Evolutionary conservation across 2,329 filamentous ascomycete genomes (phyloP).

Genomic region (Alternaria ventricosa): DNA sequence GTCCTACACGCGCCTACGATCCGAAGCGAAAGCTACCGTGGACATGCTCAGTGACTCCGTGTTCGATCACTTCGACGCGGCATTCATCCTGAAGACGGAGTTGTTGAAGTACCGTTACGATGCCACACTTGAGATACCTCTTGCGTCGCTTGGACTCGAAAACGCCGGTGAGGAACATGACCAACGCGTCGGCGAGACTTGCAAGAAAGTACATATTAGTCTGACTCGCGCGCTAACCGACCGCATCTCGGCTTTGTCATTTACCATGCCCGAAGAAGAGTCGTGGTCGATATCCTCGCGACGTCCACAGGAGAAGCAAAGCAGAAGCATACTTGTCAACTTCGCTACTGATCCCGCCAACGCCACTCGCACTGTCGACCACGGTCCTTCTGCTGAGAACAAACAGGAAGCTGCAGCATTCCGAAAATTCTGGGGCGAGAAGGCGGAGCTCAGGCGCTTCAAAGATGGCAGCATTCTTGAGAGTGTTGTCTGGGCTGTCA

Average conservation of each 20-base stretch:
- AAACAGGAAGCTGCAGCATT: constrained; percentile 83
- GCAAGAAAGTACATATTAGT: constrained; percentile 66
- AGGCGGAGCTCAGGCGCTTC: constrained; percentile 90
- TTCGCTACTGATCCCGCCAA: constrained; percentile 76
- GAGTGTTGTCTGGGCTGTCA: constrained; percentile 80
- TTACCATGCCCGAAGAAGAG: constrained; percentile 35
- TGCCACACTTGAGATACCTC: constrained; percentile 53
- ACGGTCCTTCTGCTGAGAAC: constrained; percentile 84
- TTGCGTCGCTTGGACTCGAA: constrained; percentile 39
- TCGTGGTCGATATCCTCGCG: constrained; percentile 47
- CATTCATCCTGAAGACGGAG: constrained; percentile 73
- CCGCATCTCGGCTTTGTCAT: constrained; percentile 69
- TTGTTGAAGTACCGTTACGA: constrained; percentile 63
- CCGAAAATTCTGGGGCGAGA: constrained; percentile 92
- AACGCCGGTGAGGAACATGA: constrained; percentile 31
- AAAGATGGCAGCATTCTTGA: constrained; percentile 94
- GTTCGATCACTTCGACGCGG: constrained; percentile 80
- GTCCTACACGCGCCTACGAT: constrained; percentile 76
- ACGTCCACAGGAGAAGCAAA: constrained; percentile 28
- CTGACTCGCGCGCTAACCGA: constrained; percentile 77
- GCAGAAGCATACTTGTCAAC: constrained; percentile 64
- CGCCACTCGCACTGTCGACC: constrained; percentile 79
- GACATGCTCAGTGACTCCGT: constrained; percentile 75
- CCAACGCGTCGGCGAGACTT: constrained; percentile 48
- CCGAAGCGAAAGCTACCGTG: constrained; percentile 77